Conservation (phyloP, 2,329 filamentous ascomycete species). For the Apiospora rasikravindrae region DNA sequence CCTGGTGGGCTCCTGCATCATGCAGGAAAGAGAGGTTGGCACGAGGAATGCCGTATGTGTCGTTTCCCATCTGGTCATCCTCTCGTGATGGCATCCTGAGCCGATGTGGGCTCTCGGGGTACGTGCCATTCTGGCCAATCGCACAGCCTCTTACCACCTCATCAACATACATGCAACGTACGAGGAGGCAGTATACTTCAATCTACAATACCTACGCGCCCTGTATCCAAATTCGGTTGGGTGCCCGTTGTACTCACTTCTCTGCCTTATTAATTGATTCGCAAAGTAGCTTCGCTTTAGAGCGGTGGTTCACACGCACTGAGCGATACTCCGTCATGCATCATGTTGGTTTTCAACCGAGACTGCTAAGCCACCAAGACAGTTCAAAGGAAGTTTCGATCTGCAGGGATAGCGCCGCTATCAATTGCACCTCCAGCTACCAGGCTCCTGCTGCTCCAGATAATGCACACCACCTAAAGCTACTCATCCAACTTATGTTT, state of each 20-base stretch:
- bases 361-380: not conserved
- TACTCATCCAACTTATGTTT: too few relatives aligned
- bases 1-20: conserved; percentile 3
- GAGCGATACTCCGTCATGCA: not conserved
- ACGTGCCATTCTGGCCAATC: not conserved
- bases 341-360: not conserved
- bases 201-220: not conserved
- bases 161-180: not conserved
- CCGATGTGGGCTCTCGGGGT: not conserved
- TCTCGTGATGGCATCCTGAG: conserved; percentile 2
- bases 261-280: not conserved
- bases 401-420: not conserved
- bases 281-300: not conserved
- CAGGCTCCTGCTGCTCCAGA: too few relatives aligned
- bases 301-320: not conserved
- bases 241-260: not conserved
- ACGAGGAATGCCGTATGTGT: not conserved
- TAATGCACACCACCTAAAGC: too few relatives aligned
- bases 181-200: not conserved
- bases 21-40: not conserved
- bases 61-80: conserved; percentile 8
- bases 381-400: not conserved
- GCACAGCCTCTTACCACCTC: not conserved
- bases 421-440: not conserved
- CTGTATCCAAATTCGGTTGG: not conserved